Conservation (phyloP, 345 rosid species). For the Dipteronia dyeriana region DNA sequence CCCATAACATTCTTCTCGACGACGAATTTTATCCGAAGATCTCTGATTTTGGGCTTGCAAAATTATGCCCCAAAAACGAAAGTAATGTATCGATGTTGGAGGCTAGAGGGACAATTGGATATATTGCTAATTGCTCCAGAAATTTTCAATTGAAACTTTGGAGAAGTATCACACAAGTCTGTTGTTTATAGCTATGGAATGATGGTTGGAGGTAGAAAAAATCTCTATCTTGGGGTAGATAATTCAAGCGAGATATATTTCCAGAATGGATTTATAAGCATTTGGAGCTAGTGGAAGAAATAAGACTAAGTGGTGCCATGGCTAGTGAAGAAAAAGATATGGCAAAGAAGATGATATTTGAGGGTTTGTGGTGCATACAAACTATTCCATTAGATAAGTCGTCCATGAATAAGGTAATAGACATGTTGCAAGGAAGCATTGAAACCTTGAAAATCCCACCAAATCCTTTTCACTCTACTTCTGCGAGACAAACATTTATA, state of each 20-base stretch:
- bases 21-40: conserved; percentile 42
- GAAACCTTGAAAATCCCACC: neutral
- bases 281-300: neutral
- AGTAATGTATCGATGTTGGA: conserved; percentile 33
- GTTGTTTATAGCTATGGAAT: conserved; percentile 44
- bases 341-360: conserved; percentile 1
- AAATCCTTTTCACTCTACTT: conserved; percentile 4
- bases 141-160: conserved; percentile 31
- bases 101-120: conserved; percentile 34
- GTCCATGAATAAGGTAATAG: conserved; percentile 8
- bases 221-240: neutral
- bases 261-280: conserved; percentile 16
- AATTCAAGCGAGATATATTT: conserved; percentile 10
- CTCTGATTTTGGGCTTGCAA: conserved; percentile 50
- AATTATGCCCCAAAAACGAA: conserved; percentile 31
- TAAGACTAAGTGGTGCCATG: neutral
- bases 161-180: conserved; percentile 41
- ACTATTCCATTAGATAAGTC: neutral
- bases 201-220: conserved; percentile 26
- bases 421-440: conserved; percentile 4
- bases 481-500: neutral
- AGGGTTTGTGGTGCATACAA: conserved; percentile 16
- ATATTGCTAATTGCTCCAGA: conserved; percentile 48
- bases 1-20: conserved; percentile 45
- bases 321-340: neutral